Evolutionary conservation across 2,329 filamentous ascomycete genomes (phyloP).

Genomic region (Hymenoscyphus fraxineus): DNA sequence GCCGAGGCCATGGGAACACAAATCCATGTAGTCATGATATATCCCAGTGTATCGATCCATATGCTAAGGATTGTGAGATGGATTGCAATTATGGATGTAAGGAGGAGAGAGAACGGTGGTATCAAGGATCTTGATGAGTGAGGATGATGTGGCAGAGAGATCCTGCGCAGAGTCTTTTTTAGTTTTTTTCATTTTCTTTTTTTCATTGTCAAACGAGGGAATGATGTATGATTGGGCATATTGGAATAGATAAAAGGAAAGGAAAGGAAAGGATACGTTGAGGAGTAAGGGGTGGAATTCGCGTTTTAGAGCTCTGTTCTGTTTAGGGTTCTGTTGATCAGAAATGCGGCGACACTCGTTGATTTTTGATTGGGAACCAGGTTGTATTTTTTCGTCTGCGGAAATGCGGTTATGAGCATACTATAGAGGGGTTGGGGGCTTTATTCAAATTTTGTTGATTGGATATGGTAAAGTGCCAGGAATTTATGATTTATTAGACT

Average conservation of each 20-base stretch:
- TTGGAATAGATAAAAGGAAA: background rate
- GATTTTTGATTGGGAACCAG: no score
- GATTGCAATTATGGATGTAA: background rate
- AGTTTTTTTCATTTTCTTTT: no score
- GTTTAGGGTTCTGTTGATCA: background rate
- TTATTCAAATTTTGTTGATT: background rate
- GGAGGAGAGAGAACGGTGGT: background rate
- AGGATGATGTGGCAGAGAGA: background rate
- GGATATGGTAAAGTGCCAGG: background rate
- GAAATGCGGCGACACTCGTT: background rate
- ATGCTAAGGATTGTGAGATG: background rate
- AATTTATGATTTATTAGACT: background rate
- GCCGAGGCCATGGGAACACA: background rate
- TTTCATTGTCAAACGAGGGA: background rate
- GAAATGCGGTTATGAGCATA: background rate
- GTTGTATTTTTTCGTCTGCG: no score
- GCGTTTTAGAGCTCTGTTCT: background rate
- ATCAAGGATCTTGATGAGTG: background rate
- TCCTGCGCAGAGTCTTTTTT: background rate
- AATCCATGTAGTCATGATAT: background rate
- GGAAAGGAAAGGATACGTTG: background rate
- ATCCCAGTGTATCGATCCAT: background rate
- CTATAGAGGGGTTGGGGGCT: background rate
- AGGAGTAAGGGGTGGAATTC: background rate
- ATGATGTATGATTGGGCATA: background rate